Percentiles rank a stretch among this genome's conserved stretches.
Conservation (phyloP, 2,329 filamentous ascomycete genomes). For the Talaromyces sp. region DNA sequence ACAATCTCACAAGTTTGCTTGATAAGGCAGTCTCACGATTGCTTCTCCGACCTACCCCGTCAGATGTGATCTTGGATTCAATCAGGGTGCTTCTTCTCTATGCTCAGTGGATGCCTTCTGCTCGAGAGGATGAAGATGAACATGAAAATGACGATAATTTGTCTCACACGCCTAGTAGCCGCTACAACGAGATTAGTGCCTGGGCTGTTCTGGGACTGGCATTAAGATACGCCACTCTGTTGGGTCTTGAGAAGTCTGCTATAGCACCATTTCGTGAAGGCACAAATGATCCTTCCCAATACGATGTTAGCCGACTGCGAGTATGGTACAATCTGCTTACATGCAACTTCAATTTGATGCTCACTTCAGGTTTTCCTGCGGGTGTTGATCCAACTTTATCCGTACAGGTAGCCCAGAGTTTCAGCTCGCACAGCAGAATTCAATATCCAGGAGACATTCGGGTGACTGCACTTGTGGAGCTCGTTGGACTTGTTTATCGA, state of each 20-base stretch:
- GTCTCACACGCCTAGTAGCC: constrained; percentile 5
- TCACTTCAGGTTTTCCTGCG: constrained; percentile 24
- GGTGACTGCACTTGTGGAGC: constrained; percentile 23
- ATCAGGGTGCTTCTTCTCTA: constrained; percentile 26
- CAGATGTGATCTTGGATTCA: constrained; percentile 24
- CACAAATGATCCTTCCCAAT: constrained; percentile 6
- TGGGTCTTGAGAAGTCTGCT: constrained; percentile 19
- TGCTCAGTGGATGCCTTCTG: constrained; percentile 28
- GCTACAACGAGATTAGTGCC: constrained; percentile 28
- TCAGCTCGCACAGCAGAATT: constrained; percentile 12
- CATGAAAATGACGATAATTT: not conserved
- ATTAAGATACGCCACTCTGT: constrained; percentile 21
- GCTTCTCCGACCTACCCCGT: constrained; percentile 14
- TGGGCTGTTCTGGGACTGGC: constrained; percentile 25
- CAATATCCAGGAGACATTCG: constrained; percentile 23
- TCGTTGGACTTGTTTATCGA: constrained; percentile 21
- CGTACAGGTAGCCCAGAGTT: constrained; percentile 15
- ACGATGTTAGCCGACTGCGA: constrained; percentile 17
- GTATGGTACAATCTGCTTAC: constrained; percentile 29
- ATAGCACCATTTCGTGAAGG: constrained; percentile 14
- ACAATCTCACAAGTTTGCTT: constrained; percentile 4
- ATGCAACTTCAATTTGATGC: constrained; percentile 27
- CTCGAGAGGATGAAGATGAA: constrained; percentile 10
- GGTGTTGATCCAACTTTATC: constrained; percentile 21
- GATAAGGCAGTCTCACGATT: constrained; percentile 10